Percentiles rank a stretch among this genome's conserved stretches.
Conservation (phyloP, 2,329 filamentous ascomycete species). For the Colletotrichum lini region DNA sequence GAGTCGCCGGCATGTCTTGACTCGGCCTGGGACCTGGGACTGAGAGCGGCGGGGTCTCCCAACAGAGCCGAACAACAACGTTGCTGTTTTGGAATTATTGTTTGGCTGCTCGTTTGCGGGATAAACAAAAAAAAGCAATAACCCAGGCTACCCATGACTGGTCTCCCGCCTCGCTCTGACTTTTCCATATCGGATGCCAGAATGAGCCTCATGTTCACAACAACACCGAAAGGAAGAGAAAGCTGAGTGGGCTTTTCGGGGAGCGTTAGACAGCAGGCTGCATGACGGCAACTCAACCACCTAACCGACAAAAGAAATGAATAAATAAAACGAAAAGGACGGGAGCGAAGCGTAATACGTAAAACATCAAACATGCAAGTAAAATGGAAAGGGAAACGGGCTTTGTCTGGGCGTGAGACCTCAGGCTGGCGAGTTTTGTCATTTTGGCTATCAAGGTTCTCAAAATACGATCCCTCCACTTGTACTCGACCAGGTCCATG, state of each 20-base stretch:
- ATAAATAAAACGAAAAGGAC: neutral
- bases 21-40: constrained; percentile 15
- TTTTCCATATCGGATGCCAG: neutral
- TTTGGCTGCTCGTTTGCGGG: constrained; percentile 6
- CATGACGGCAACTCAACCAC: constrained; percentile 10
- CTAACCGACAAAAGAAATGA: neutral
- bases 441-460: constrained; percentile 17
- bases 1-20: constrained; percentile 19
- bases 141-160: neutral
- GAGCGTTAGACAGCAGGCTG: constrained; percentile 36
- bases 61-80: constrained; percentile 18
- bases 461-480: constrained; percentile 3
- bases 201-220: constrained; percentile 21
- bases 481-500: constrained; percentile 20
- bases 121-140: neutral
- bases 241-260: neutral
- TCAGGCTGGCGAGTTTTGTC: constrained; percentile 15
- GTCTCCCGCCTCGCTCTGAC: neutral
- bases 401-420: constrained; percentile 37
- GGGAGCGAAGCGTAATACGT: neutral
- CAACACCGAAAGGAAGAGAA: neutral
- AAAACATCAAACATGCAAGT: constrained; percentile 15
- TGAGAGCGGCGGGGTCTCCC: neutral
- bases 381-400: constrained; percentile 30
- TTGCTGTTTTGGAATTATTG: neutral